Percentiles rank a stretch among this genome's conserved stretches.
phyloP scores from a whole-genome alignment of 1,139 yeast species.

The Arxiozyma heterogenica region DNA sequence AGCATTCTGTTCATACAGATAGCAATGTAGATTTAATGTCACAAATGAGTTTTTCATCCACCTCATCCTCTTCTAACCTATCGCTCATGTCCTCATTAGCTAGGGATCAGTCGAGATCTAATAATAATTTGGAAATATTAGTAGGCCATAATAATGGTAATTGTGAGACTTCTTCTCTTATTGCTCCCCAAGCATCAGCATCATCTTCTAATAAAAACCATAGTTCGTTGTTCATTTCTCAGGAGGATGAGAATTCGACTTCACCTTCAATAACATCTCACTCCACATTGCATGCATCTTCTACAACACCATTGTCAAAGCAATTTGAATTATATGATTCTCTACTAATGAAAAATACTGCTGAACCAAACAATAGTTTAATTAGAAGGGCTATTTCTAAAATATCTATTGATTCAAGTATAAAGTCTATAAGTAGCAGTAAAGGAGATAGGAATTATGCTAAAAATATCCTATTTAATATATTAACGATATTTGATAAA shows the following conservation, averaged over 20 bases:
- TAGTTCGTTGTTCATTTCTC: background rate
- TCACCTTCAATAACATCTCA: conserved; percentile 10
- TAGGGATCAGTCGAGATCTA: conserved; percentile 9
- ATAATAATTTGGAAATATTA: conserved; percentile 1
- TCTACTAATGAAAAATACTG: conserved; percentile 10
- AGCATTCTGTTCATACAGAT: background rate
- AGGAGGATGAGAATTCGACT: conserved; percentile 3
- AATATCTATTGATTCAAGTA: background rate
- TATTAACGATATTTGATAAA: conserved; percentile 24
- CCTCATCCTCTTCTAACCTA: conserved; percentile 1
- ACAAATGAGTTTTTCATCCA: background rate
- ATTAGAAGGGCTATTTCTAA: background rate
- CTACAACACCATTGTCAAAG: conserved; percentile 11
- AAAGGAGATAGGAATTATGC: conserved; percentile 13
- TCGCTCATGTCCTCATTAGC: conserved; percentile 1
- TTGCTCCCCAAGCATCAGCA: conserved; percentile 9
- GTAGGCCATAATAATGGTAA: conserved; percentile 3
- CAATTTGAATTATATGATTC: conserved; percentile 4
- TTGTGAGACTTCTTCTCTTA: conserved; percentile 7
- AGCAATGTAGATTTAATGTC: background rate
- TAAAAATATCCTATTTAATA: conserved; percentile 22
- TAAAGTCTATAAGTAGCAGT: background rate
- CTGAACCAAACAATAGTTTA: conserved; percentile 5
- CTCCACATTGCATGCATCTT: conserved; percentile 6
- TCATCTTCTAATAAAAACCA: conserved; percentile 4